A percentile compares a stretch with the other conserved stretches of the same genome.
Evolutionary conservation across 2,329 filamentous ascomycete species (phyloP).

Genomic region (Ceratocystis diversiconidia): DNA sequence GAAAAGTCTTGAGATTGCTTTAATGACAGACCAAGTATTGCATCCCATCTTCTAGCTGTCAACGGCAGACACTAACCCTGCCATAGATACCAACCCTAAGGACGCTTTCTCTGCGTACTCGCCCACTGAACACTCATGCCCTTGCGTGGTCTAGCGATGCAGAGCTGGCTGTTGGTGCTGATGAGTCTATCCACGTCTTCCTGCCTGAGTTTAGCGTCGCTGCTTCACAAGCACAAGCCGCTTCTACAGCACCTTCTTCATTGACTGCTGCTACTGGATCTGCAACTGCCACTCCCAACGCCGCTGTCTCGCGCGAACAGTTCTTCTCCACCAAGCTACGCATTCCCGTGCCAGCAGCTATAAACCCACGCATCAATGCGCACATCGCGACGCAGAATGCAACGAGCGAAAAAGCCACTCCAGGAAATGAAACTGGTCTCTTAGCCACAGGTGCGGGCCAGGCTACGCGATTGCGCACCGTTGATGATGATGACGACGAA

Average conservation of each 20-base stretch:
- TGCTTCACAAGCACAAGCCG: conserved; percentile 14
- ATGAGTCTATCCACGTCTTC: conserved; percentile 40
- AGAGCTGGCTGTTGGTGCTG: conserved; percentile 42
- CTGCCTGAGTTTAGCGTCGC: conserved; percentile 31
- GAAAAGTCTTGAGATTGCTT: neutral
- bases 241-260: neutral
- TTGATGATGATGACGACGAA: conserved; percentile 12
- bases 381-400: conserved; percentile 1
- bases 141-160: conserved; percentile 42
- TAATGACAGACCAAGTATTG: conserved; percentile 13
- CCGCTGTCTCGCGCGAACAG: conserved; percentile 21
- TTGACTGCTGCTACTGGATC: neutral
- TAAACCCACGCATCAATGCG: conserved; percentile 15
- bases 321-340: conserved; percentile 18
- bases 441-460: neutral
- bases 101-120: conserved; percentile 30
- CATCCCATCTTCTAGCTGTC: neutral
- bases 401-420: neutral
- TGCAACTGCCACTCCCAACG: conserved; percentile 17
- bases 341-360: conserved; percentile 18
- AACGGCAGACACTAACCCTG: neutral
- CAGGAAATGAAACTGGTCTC: neutral
- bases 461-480: neutral
- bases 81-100: conserved; percentile 34
- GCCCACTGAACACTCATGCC: conserved; percentile 32